Base-by-base conservation (phyloP, 768 basidiomycete genomes). In the Tylopilus balloui region DNA sequence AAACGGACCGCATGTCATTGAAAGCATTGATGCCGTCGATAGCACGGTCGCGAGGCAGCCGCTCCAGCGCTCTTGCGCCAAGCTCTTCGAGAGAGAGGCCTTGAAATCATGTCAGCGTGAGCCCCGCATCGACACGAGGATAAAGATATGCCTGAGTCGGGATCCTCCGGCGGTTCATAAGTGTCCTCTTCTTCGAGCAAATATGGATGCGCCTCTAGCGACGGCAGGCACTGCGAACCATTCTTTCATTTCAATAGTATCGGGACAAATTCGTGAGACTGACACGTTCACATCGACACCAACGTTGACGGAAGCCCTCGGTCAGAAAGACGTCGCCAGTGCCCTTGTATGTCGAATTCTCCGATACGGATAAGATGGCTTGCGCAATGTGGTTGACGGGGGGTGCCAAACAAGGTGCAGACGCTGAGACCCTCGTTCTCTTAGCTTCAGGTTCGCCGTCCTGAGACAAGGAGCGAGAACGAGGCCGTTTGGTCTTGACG, bases 21-120 rank as follows among this genome's bases (percentile, higher is more conserved):
- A 88, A 92, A 5, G 88, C 90, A 48, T 81, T 79, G 20, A 92
- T 90, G 1, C 90, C 86, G 57, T 92, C 86, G 47, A 92, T 79
- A 6, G 88, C 88, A 47, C 76, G 80, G 42, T 90, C 90, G 48
- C 90, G 82, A 29, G 90, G 90, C 24, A 92, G 62, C 43, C 78
- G 76, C 47, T 77, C 72, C 9, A 92, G 69, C 1, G 89, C 90
- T 42, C 89, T 84, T 73, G 89, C 75, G 11, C 90, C 90, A 6
- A 92, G 76, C 61, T 90, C 88, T 63, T 92, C 90, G 28, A 92
- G 69, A 15, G 89, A 87, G 42, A 90, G 70, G 21, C 80, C 89
- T 34, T 88, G 36, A 9, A 50, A 47, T 19, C 6, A 27, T 21
- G 36, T 55, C 11, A 32, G 50, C 0, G 7, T 9, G 6, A 13